These are phyloP conservation scores for Cystobasidium slooffiae DNA, from an alignment of 1,284 basidiomycete genomes.

Conservation along the genomic window DNA sequence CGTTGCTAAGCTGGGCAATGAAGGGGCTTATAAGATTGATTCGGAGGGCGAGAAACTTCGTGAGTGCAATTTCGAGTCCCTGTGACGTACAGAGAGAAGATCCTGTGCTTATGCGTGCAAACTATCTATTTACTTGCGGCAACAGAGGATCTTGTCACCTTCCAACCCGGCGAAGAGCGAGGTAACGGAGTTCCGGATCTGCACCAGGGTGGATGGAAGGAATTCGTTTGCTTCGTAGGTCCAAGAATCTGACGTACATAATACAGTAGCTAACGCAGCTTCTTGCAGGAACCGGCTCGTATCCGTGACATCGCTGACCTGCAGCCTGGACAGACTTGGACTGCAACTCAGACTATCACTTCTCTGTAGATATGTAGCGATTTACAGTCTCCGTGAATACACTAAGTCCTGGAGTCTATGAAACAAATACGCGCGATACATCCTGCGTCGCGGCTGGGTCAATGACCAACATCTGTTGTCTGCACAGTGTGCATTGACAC, in stretches of 20 bases:
- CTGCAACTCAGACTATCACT: slow-evolving; percentile 20
- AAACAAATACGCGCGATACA: too few species aligned
- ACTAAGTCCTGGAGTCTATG: too few species aligned
- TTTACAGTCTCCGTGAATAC: too few species aligned
- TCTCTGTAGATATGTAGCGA: neutral
- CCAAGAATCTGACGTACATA: neutral
- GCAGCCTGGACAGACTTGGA: slow-evolving; percentile 16
- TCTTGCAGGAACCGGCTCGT: slow-evolving; percentile 25
- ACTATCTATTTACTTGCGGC: neutral
- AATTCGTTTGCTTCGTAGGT: slow-evolving; percentile 56
- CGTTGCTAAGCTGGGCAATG: slow-evolving; percentile 39
- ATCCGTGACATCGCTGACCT: slow-evolving; percentile 25
- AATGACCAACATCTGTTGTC: too few species aligned
- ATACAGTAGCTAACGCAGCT: neutral
- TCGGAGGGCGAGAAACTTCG: slow-evolving; percentile 47
- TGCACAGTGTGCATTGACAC: too few species aligned
- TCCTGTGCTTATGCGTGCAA: neutral
- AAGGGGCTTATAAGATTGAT: slow-evolving; percentile 46
- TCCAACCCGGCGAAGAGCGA: slow-evolving; percentile 57
- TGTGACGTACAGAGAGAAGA: neutral
- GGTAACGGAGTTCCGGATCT: slow-evolving; percentile 56
- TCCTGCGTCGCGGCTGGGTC: too few species aligned
- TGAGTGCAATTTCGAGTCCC: slow-evolving; percentile 1
- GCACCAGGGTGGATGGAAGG: slow-evolving; percentile 54
- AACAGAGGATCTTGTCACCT: slow-evolving; percentile 51